A percentile compares a stretch with the other conserved stretches of the same genome.
phyloP scores from a whole-genome alignment of 257 asterid species.

The Solanum dulcamara region DNA sequence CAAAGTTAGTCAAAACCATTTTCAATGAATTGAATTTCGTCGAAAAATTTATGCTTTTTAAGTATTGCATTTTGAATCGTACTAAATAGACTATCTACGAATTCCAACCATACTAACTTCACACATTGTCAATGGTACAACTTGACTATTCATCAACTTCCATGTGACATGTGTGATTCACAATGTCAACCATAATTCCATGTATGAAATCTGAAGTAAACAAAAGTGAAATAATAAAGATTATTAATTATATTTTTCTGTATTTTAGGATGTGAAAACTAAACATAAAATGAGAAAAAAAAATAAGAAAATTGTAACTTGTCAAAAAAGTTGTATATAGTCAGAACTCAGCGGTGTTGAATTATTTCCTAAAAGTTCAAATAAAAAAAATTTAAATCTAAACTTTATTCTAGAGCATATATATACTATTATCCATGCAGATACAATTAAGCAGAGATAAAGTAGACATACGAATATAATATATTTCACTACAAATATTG shows the following conservation, averaged over 20 bases:
- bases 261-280: background rate
- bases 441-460: background rate
- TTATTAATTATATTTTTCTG: background rate
- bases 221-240: background rate
- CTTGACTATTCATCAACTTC: background rate
- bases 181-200: background rate
- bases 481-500: too few species aligned
- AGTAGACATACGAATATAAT: too few species aligned
- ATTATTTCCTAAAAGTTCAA: background rate
- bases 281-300: background rate
- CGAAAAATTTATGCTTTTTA: too few species aligned
- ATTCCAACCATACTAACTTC: background rate
- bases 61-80: background rate
- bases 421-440: too few species aligned
- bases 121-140: background rate
- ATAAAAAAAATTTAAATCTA: background rate
- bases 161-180: background rate
- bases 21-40: too few species aligned
- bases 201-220: background rate
- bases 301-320: background rate
- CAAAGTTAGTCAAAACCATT: too few species aligned
- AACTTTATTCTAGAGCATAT: background rate
- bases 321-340: background rate
- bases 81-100: background rate
- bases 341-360: background rate